phyloP scores from a whole-genome alignment of 768 basidiomycete species.

The Auricularia cornea region DNA sequence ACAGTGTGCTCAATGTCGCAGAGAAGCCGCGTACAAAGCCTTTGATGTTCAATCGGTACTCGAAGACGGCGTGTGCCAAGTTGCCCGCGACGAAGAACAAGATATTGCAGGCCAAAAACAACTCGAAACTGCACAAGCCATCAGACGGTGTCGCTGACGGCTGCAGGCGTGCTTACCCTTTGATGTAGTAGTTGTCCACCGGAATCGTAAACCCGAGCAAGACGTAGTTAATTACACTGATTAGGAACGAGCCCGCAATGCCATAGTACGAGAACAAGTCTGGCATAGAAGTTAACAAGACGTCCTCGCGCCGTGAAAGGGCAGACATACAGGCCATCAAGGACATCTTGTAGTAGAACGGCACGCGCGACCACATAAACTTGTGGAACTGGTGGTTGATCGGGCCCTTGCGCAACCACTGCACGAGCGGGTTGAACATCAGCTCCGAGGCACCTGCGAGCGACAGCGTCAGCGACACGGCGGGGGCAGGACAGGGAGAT shows the following conservation, averaged over 20 bases:
- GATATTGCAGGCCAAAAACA: constrained; percentile 14
- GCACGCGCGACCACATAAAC: constrained; percentile 3
- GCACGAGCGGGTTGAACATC: constrained; percentile 26
- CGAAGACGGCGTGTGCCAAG: constrained; percentile 11
- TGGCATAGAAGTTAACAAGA: background rate
- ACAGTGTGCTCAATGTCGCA: too few species aligned
- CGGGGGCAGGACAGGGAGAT: background rate
- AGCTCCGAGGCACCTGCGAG: constrained; percentile 19
- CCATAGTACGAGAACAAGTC: constrained; percentile 11
- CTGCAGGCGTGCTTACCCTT: background rate
- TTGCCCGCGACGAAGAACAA: constrained; percentile 16
- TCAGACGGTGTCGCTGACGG: background rate
- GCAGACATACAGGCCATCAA: background rate
- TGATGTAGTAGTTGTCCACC: constrained; percentile 14
- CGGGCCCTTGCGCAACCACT: constrained; percentile 25
- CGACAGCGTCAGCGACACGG: background rate
- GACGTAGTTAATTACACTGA: constrained; percentile 22
- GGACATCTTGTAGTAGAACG: constrained; percentile 7
- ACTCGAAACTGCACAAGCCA: constrained; percentile 1
- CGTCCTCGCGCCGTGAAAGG: too few species aligned
- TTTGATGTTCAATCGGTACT: constrained; percentile 13
- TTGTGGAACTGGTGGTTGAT: constrained; percentile 17
- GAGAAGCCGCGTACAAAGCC: constrained; percentile 8
- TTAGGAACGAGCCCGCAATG: constrained; percentile 18
- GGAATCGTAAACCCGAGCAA: constrained; percentile 18